phyloP scores from a whole-genome alignment of 148 eudicot species.

The Persicaria maculosa region DNA sequence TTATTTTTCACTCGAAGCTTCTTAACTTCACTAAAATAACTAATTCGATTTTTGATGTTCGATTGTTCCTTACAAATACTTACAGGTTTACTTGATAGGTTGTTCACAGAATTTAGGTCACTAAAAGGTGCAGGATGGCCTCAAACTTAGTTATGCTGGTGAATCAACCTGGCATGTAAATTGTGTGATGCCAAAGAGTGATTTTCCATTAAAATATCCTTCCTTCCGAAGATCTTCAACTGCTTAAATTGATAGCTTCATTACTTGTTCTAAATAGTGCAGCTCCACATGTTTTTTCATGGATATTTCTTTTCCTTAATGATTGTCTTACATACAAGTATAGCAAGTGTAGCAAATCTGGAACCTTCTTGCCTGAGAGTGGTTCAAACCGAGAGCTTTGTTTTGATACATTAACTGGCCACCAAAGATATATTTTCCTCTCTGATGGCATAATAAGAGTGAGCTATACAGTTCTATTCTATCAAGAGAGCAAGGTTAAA shows the following conservation, averaged over 20 bases:
- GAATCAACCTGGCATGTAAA: slow-evolving; percentile 86
- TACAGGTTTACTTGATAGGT: slow-evolving; percentile 81
- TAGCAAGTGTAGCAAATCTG: slow-evolving; percentile 47
- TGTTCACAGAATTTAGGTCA: slow-evolving; percentile 63
- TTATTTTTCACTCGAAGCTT: background rate
- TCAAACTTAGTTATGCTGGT: slow-evolving; percentile 72
- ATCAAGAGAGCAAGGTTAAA: too few species aligned
- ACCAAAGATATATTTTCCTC: slow-evolving; percentile 23
- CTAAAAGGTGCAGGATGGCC: slow-evolving; percentile 66
- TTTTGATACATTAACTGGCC: slow-evolving; percentile 35
- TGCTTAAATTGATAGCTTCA: background rate
- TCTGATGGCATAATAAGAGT: slow-evolving; percentile 93
- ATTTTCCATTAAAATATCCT: slow-evolving; percentile 91
- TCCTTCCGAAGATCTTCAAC: slow-evolving; percentile 20
- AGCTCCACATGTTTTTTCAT: background rate
- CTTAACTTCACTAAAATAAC: background rate
- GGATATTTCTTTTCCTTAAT: slow-evolving; percentile 33
- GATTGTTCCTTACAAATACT: slow-evolving; percentile 3
- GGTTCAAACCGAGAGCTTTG: slow-evolving; percentile 64
- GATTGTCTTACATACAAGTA: slow-evolving; percentile 60
- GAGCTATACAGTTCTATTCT: too few species aligned
- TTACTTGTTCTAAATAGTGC: background rate
- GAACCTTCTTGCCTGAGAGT: slow-evolving; percentile 49
- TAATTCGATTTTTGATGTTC: background rate
- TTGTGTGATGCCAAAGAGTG: slow-evolving; percentile 55